These are phyloP conservation scores for Lentinula raphanica DNA, from an alignment of 768 basidiomycete genomes.

Conservation along the genomic window DNA sequence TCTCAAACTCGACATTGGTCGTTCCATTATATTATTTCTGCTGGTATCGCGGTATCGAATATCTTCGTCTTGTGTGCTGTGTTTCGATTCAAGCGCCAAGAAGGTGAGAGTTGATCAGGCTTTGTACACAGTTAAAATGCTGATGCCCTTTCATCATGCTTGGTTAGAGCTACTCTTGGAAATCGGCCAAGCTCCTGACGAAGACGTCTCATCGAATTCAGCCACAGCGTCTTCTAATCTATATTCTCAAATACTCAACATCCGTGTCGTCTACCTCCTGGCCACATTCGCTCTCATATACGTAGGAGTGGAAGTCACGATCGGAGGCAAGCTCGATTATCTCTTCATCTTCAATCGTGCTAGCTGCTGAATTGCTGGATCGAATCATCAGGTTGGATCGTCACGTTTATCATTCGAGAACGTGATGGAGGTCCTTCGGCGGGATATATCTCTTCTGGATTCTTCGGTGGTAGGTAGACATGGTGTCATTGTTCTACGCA, in stretches of 20 bases:
- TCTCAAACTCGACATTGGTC: slow-evolving; percentile 48
- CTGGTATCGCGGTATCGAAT: slow-evolving; percentile 38
- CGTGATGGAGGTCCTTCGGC: slow-evolving; percentile 30
- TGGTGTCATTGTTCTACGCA: too few species aligned
- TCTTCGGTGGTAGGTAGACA: slow-evolving; percentile 13
- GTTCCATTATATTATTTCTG: slow-evolving; percentile 51
- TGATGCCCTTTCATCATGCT: too few species aligned
- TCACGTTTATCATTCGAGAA: slow-evolving; percentile 36
- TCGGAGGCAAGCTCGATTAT: slow-evolving; percentile 27
- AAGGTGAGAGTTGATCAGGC: slow-evolving; percentile 31
- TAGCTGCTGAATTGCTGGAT: background rate
- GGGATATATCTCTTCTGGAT: slow-evolving; percentile 35
- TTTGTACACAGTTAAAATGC: background rate
- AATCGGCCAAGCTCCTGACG: slow-evolving; percentile 21
- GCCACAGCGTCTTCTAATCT: slow-evolving; percentile 21
- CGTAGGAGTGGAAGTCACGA: slow-evolving; percentile 37
- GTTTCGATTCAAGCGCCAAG: slow-evolving; percentile 47
- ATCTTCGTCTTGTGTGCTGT: slow-evolving; percentile 33
- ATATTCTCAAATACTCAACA: slow-evolving; percentile 28
- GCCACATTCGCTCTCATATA: slow-evolving; percentile 36
- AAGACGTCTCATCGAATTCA: slow-evolving; percentile 20
- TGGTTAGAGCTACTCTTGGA: slow-evolving; percentile 22
- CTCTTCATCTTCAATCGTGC: background rate
- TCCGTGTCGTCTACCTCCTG: slow-evolving; percentile 31
- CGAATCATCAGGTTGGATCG: slow-evolving; percentile 41